Evolutionary conservation across 1,284 basidiomycete species (phyloP), one percentile per base, ranked within the genome.

Genomic region (Fistulina hepatica): DNA sequence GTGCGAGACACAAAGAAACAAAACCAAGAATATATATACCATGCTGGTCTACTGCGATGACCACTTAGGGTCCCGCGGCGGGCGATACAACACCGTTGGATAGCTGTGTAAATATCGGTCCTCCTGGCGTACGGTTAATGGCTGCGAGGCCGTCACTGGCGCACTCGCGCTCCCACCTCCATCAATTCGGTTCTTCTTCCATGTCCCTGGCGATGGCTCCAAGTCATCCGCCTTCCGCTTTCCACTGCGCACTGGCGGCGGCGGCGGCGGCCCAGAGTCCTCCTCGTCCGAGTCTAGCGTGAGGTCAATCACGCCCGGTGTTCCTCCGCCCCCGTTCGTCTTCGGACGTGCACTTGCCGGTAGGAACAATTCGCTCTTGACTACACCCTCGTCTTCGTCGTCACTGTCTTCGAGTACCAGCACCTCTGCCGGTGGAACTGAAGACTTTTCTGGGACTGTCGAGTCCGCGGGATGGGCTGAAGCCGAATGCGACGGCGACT

Each of bases 251-350:
- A 48, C 52, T 3, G 56, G 45, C 17, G 48, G 47, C 23, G 53
- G 47, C 26, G 57, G 53, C 11, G 59, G 58, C 17, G 25, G 25
- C 9, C 9, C 28, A 19, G 15, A 13, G 9, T 70, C 67, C 32
- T 81, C 81, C 15, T 81, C 78, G 37, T 82, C 81, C 15, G 77
- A 79, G 50, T 83, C 81, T 38, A 78, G 59, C 1, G 86, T 90
- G 40, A 90, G 60, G 54, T 90, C 85, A 48, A 89, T 89, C 28
- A 89, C 72, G n/a, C n/a, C n/a, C n/a, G n/a, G n/a, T n/a, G n/a
- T n/a, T n/a, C n/a, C n/a, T n/a, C n/a, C n/a, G n/a, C n/a, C n/a
- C n/a, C n/a, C n/a, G 39, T 71, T 64, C 6, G 47, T 45, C 24
- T 52, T 45, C 13, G 50, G 55, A 43, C 33, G 38, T 42, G 61